Conservation (phyloP, 805 yeast species). For the Yamadazyma kitorensis region DNA sequence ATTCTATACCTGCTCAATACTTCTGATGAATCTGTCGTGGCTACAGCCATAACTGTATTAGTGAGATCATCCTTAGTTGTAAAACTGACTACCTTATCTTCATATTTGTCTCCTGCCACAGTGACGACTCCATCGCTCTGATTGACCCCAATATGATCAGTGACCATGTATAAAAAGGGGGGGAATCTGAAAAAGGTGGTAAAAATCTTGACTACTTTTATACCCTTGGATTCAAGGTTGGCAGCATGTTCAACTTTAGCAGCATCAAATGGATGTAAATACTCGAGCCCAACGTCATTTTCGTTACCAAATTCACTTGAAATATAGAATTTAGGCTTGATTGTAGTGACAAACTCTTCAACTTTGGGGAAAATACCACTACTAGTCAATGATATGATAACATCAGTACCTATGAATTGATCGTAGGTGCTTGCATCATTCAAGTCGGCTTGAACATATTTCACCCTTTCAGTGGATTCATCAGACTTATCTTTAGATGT, state of each 20-base stretch:
- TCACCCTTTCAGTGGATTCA: constrained; percentile 31
- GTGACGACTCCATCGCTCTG: constrained; percentile 29
- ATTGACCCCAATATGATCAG: constrained; percentile 38
- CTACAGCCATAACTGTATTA: constrained; percentile 38
- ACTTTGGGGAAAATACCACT: constrained; percentile 28
- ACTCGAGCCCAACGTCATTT: constrained; percentile 19
- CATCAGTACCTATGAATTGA: constrained; percentile 47
- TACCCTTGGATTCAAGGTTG: constrained; percentile 26
- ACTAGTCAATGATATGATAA: constrained; percentile 46
- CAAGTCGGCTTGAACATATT: constrained; percentile 37
- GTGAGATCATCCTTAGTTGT: constrained; percentile 43
- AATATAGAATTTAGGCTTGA: constrained; percentile 50
- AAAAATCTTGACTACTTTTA: constrained; percentile 45
- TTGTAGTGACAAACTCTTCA: constrained; percentile 30
- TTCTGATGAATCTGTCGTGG: constrained; percentile 30
- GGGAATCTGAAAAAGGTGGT: constrained; percentile 33
- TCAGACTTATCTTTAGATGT: constrained; percentile 38
- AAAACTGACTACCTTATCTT: constrained; percentile 28
- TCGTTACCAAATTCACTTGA: constrained; percentile 63
- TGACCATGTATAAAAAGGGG: constrained; percentile 28
- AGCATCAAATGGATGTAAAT: constrained; percentile 7
- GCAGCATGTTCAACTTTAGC: constrained; percentile 35
- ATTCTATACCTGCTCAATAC: constrained; percentile 46
- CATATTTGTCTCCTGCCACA: constrained; percentile 39
- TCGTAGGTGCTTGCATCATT: constrained; percentile 25